Conservation (phyloP, 257 asterid genomes). For the Agastache rugosa region DNA sequence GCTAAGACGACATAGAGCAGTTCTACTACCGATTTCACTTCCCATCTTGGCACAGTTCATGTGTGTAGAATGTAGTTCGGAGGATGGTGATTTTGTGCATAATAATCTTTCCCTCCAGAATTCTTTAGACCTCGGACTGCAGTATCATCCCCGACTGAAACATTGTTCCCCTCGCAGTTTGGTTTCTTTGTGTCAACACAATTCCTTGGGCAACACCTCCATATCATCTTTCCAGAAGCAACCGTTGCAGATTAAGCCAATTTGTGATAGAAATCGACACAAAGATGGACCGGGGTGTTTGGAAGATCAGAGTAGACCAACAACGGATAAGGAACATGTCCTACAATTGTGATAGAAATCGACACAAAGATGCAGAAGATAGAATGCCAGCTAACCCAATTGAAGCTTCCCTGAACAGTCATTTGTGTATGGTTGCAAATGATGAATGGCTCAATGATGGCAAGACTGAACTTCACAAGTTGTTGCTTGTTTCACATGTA, state of each 20-base stretch:
- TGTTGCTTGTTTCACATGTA: conserved; percentile 2
- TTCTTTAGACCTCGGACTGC: background rate
- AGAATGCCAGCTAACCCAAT: conserved; percentile 16
- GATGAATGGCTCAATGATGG: background rate
- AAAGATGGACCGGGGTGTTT: background rate
- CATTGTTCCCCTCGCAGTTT: background rate
- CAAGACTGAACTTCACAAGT: conserved; percentile 5
- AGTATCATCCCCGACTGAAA: background rate
- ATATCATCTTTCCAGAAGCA: background rate
- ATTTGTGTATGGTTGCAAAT: background rate
- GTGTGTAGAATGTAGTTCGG: background rate
- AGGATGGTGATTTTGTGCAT: background rate
- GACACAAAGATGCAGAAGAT: background rate
- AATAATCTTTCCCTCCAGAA: background rate
- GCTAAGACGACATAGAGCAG: background rate
- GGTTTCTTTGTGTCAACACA: background rate
- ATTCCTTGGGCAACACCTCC: conserved; percentile 14
- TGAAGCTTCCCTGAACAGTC: conserved; percentile 10
- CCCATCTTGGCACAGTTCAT: background rate
- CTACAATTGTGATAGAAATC: background rate
- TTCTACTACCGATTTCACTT: background rate
- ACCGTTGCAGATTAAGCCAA: background rate
- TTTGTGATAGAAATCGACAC: too few species aligned
- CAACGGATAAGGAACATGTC: background rate
- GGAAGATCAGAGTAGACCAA: conserved; percentile 19